A percentile compares a stretch with the other conserved stretches of the same genome.
These are phyloP conservation scores for Coriolopsis trogii DNA, from an alignment of 1,284 basidiomycete genomes.

Conservation along the genomic window DNA sequence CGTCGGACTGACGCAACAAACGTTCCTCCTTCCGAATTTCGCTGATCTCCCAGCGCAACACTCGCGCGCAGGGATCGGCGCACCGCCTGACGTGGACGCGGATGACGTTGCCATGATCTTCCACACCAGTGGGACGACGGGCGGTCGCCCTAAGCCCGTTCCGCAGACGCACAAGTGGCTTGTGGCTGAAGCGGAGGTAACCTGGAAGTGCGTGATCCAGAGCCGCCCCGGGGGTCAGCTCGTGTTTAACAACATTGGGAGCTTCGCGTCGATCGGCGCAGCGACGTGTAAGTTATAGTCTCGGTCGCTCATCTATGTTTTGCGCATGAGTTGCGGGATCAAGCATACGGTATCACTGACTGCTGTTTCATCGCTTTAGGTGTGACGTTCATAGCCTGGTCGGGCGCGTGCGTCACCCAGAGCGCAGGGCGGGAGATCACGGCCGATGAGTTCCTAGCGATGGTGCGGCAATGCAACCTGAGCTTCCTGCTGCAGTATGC, in stretches of 20 bases:
- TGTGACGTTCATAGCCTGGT: conserved; percentile 29
- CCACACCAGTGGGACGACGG: conserved; percentile 37
- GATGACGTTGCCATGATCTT: conserved; percentile 35
- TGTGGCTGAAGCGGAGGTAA: conserved; percentile 23
- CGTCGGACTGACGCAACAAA: conserved; percentile 6
- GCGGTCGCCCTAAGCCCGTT: conserved; percentile 35
- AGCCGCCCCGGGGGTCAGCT: conserved; percentile 23
- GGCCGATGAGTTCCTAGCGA: conserved; percentile 33
- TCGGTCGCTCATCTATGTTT: neutral
- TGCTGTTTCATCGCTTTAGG: too few relatives aligned
- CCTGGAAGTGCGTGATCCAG: conserved; percentile 26
- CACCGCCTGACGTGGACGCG: conserved; percentile 9
- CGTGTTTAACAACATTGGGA: conserved; percentile 28
- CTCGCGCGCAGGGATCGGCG: neutral
- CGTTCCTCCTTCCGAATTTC: conserved; percentile 4
- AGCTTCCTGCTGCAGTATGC: conserved; percentile 35
- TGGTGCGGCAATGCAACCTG: conserved; percentile 33
- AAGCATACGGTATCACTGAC: too few relatives aligned
- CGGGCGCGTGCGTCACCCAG: conserved; percentile 33
- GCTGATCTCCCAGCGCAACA: neutral
- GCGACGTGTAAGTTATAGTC: conserved; percentile 29
- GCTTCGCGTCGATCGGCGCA: conserved; percentile 31
- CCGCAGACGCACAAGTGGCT: conserved; percentile 33
- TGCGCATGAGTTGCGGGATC: too few relatives aligned
- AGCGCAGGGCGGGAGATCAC: conserved; percentile 35